These are phyloP conservation scores for Umbelopsis sp. DNA, from an alignment of 371 early-diverging fungal genomes.

Conservation along the genomic window DNA sequence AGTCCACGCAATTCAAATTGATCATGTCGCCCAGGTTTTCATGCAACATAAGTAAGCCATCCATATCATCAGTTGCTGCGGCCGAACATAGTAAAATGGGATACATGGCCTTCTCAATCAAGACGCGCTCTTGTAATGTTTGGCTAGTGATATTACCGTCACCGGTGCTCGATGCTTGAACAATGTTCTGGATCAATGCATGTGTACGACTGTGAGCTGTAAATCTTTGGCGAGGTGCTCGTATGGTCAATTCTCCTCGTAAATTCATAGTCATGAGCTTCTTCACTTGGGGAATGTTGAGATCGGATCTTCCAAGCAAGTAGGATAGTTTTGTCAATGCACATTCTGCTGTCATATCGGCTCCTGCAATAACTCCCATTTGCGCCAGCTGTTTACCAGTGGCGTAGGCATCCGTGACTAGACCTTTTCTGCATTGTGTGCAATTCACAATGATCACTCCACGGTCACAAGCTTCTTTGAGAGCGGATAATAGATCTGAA, in stretches of 20 bases:
- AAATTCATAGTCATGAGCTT: constrained; percentile 80
- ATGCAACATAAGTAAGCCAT: constrained; percentile 70
- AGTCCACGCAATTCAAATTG: constrained; percentile 82
- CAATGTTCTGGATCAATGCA: constrained; percentile 52
- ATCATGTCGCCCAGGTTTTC: constrained; percentile 59
- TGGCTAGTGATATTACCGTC: constrained; percentile 22
- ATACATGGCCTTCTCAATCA: constrained; percentile 76
- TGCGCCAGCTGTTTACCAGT: constrained; percentile 85
- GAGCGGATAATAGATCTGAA: constrained; percentile 76
- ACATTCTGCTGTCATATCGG: constrained; percentile 98
- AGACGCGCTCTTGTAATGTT: constrained; percentile 62
- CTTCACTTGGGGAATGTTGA: constrained; percentile 71
- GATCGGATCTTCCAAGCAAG: constrained; percentile 71
- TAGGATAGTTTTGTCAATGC: constrained; percentile 95
- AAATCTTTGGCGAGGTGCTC: constrained; percentile 62
- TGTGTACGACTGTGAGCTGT: constrained; percentile 57
- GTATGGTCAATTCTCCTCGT: constrained; percentile 91
- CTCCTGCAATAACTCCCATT: constrained; percentile 91
- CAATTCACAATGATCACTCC: constrained; percentile 97
- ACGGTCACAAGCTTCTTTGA: constrained; percentile 87
- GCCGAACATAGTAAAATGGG: constrained; percentile 91
- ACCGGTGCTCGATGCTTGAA: constrained; percentile 32
- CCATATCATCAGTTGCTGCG: constrained; percentile 83
- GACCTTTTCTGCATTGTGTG: constrained; percentile 88
- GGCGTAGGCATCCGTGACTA: constrained; percentile 90